phyloP scores from a whole-genome alignment of 2,329 filamentous ascomycete species.

The Saccharata proteae region DNA sequence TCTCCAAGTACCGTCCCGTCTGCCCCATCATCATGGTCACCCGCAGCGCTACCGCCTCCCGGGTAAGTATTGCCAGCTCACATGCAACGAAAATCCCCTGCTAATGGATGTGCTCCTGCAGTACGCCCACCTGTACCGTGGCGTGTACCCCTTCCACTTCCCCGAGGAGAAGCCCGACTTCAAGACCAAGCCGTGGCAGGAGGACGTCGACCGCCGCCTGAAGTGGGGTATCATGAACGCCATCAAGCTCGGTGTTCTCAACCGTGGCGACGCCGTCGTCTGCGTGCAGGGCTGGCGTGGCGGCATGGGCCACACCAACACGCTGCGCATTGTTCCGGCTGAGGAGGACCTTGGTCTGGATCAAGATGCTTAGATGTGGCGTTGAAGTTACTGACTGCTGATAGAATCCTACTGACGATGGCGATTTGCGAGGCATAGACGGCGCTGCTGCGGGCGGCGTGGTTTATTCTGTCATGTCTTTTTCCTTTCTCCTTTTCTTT shows the following conservation, averaged over 20 bases:
- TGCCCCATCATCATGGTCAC: slow-evolving; percentile 99
- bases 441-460: too few relatives aligned
- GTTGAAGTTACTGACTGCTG: too few relatives aligned
- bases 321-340: slow-evolving; percentile 43
- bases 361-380: slow-evolving; percentile 30
- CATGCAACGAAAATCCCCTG: not conserved
- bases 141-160: slow-evolving; percentile 96
- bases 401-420: too few relatives aligned
- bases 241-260: slow-evolving; percentile 66
- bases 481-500: too few relatives aligned
- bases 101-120: slow-evolving; percentile 18
- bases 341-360: slow-evolving; percentile 38
- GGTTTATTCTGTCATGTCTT: too few relatives aligned
- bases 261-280: slow-evolving; percentile 61
- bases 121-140: slow-evolving; percentile 91
- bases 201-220: slow-evolving; percentile 94
- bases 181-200: slow-evolving; percentile 85
- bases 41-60: slow-evolving; percentile 67
- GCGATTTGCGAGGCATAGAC: too few relatives aligned
- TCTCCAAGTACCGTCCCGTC: slow-evolving; percentile 97
- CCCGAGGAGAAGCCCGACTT: slow-evolving; percentile 91
- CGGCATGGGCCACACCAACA: slow-evolving; percentile 87
- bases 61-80: slow-evolving; percentile 47
- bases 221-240: slow-evolving; percentile 92
- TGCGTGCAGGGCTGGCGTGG: slow-evolving; percentile 88